Evolutionary conservation across 1,284 basidiomycete genomes (phyloP).

Genomic region (Pyrrhoderma noxium): DNA sequence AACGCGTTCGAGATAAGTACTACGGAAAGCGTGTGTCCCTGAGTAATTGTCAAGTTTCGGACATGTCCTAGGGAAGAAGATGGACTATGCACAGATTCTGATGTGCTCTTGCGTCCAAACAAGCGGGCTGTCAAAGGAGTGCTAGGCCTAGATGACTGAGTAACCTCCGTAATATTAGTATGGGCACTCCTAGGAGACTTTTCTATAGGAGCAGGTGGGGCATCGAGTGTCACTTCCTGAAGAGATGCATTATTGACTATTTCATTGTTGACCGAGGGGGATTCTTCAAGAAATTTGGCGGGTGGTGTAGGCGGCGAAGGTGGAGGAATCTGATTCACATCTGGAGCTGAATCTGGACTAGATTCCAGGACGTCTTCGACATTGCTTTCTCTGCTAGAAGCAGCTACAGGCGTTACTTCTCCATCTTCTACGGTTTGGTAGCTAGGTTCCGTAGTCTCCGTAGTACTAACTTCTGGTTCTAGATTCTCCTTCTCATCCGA

Average conservation of each 20-base stretch:
- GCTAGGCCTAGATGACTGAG: conserved; percentile 6
- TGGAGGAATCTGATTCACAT: too few species aligned
- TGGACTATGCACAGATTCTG: conserved; percentile 17
- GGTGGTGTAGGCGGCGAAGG: conserved; percentile 12
- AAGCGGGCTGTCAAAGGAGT: conserved; percentile 12
- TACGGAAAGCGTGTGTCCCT: conserved; percentile 64
- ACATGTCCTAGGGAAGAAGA: conserved; percentile 27
- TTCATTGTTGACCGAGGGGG: background rate
- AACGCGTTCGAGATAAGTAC: conserved; percentile 82
- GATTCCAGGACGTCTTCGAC: background rate
- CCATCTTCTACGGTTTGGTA: background rate
- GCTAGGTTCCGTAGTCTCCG: too few species aligned
- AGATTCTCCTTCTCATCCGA: background rate
- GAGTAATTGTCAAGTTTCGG: conserved; percentile 65
- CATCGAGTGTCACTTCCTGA: conserved; percentile 15
- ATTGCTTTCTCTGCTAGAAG: conserved; percentile 1
- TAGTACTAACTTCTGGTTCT: background rate
- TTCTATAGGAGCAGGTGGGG: conserved; percentile 14
- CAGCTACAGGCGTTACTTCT: background rate
- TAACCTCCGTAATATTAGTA: background rate
- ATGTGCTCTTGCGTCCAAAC: conserved; percentile 18
- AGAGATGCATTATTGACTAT: conserved; percentile 4
- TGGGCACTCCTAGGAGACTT: conserved; percentile 7
- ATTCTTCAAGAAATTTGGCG: conserved; percentile 7
- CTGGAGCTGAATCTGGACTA: too few species aligned